These are phyloP conservation scores for Isoetes taiwanensis DNA, from an alignment of 75 land plant genomes.

Conservation along the genomic window DNA sequence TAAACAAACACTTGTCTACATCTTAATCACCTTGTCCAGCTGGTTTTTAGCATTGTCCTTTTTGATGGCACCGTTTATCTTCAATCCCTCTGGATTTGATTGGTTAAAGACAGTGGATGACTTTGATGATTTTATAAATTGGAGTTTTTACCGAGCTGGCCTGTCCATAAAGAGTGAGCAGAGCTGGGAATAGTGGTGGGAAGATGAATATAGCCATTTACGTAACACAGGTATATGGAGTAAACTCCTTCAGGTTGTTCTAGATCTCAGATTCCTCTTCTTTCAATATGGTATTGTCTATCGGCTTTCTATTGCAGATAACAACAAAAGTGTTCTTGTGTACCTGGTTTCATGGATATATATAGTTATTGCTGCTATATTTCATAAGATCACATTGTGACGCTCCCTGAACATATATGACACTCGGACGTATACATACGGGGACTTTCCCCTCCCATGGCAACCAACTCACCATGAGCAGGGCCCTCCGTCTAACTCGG, in stretches of 20 bases:
- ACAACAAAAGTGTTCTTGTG: conserved; percentile 56
- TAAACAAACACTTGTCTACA: conserved; percentile 49
- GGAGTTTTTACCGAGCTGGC: conserved; percentile 77
- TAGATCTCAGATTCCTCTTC: conserved; percentile 67
- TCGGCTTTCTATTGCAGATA: conserved; percentile 45
- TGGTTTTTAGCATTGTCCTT: conserved; percentile 86
- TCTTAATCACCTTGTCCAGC: conserved; percentile 62
- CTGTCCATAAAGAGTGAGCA: conserved; percentile 57
- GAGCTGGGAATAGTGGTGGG: conserved; percentile 97
- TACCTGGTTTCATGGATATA: conserved; percentile 77
- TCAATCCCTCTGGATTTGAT: conserved; percentile 93
- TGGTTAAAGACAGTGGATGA: conserved; percentile 84
- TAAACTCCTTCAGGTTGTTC: conserved; percentile 53
- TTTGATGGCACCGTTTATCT: conserved; percentile 77
- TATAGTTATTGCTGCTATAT: conserved; percentile 22
- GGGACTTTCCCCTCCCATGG: no score
- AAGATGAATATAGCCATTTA: conserved; percentile 79
- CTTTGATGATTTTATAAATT: conserved; percentile 78
- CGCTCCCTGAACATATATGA: no score
- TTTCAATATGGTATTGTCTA: conserved; percentile 92
- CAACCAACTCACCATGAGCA: no score
- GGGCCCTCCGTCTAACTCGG: no score
- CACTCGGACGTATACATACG: no score
- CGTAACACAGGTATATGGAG: conserved; percentile 81
- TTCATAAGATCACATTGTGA: no score